A percentile compares a stretch with the other conserved stretches of the same genome.
phyloP scores from a whole-genome alignment of 495 filamentous ascomycete genomes.

The Trichoderma reesei region DNA sequence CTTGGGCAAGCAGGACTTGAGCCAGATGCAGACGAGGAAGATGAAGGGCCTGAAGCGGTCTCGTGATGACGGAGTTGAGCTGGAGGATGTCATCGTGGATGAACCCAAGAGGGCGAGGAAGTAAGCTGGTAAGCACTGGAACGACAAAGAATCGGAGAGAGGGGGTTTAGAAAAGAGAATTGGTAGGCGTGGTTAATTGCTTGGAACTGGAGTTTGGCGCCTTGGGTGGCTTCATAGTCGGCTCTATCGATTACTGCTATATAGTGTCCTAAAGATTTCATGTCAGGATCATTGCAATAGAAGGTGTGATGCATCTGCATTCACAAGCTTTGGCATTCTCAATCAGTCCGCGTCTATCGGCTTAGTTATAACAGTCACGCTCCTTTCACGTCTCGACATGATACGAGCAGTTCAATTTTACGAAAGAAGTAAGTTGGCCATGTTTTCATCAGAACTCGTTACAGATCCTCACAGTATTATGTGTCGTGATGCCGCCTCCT shows the following conservation, averaged over 20 bases:
- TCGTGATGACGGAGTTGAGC: conserved; percentile 44
- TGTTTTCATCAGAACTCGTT: background rate
- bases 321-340: background rate
- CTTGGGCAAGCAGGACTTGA: conserved; percentile 81
- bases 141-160: conserved; percentile 10
- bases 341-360: background rate
- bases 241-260: conserved; percentile 7
- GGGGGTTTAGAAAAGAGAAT: conserved; percentile 14
- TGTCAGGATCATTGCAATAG: background rate
- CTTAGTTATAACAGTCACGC: background rate
- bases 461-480: background rate
- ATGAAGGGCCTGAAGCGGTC: conserved; percentile 96
- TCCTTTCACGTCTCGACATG: background rate
- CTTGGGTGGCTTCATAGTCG: conserved; percentile 4
- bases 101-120: conserved; percentile 5
- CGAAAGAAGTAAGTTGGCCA: background rate
- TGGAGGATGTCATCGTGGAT: conserved; percentile 1
- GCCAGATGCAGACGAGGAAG: conserved; percentile 85
- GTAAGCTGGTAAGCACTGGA: background rate
- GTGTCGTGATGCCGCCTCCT: background rate
- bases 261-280: background rate
- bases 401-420: background rate
- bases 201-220: conserved; percentile 2
- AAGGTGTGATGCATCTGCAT: background rate
- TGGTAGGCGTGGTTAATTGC: background rate